Conservation (phyloP, 768 basidiomycete genomes). For the Chiua virens region DNA sequence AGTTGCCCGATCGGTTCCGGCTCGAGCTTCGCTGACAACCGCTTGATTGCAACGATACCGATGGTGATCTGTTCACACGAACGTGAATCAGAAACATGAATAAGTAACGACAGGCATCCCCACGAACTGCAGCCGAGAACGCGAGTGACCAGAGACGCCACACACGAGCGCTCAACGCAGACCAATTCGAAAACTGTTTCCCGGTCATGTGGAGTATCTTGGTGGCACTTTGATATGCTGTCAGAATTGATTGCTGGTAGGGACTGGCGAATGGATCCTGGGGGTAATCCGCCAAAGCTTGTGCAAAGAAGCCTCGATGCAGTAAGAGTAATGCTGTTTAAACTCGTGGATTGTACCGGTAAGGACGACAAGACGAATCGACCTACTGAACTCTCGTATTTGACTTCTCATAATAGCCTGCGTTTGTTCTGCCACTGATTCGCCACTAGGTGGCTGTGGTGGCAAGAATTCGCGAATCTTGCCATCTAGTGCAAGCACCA, state of each 20-base stretch:
- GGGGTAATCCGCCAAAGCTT: slow-evolving; percentile 50
- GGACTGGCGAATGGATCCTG: slow-evolving; percentile 47
- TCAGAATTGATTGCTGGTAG: slow-evolving; percentile 50
- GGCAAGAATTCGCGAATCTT: slow-evolving; percentile 44
- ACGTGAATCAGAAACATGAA: background rate
- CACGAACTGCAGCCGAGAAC: slow-evolving; percentile 53
- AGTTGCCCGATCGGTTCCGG: slow-evolving; percentile 48
- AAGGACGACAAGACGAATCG: background rate
- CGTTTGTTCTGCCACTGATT: slow-evolving; percentile 42
- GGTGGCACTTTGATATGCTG: slow-evolving; percentile 53
- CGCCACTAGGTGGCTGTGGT: slow-evolving; percentile 17
- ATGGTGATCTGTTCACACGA: slow-evolving; percentile 43
- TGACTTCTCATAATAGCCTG: slow-evolving; percentile 41
- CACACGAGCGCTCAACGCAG: slow-evolving; percentile 47
- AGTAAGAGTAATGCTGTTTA: slow-evolving; percentile 50
- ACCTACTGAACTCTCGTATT: slow-evolving; percentile 46
- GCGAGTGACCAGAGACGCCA: slow-evolving; percentile 61
- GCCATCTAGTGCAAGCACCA: slow-evolving; percentile 48
- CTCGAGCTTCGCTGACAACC: slow-evolving; percentile 41
- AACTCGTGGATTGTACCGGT: background rate
- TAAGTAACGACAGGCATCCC: background rate
- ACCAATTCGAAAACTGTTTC: slow-evolving; percentile 43
- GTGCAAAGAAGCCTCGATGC: slow-evolving; percentile 58
- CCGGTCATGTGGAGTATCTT: slow-evolving; percentile 43
- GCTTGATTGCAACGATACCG: slow-evolving; percentile 53